Evolutionary conservation across 352 stramenopile genomes (phyloP).

Genomic region (Pythium aristosporum): DNA sequence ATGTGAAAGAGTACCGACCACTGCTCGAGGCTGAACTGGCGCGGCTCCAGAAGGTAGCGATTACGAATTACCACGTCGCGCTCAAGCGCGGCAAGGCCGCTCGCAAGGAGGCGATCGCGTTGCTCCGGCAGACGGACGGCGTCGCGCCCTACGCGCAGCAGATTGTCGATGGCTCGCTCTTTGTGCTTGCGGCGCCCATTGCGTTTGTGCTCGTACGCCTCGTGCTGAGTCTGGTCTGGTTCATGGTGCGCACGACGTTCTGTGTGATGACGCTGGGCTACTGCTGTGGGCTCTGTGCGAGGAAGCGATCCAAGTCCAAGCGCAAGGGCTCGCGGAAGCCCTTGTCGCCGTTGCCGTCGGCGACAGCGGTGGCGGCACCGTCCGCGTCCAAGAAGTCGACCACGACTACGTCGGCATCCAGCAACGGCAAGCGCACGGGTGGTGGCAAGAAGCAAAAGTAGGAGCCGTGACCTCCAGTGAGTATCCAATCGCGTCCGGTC

Average conservation of each 20-base stretch:
- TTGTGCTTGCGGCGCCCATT: constrained; percentile 47
- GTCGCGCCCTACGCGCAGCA: constrained; percentile 60
- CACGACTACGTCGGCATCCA: not conserved
- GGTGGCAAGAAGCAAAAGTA: constrained; percentile 30
- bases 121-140: constrained; percentile 61
- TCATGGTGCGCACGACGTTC: constrained; percentile 48
- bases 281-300: constrained; percentile 45
- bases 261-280: constrained; percentile 55
- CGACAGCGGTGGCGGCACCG: constrained; percentile 13
- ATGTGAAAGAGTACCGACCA: constrained; percentile 54
- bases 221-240: constrained; percentile 52
- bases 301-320: constrained; percentile 51
- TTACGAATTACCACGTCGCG: constrained; percentile 44
- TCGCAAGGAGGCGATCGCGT: constrained; percentile 47
- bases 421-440: constrained; percentile 13
- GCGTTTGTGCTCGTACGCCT: constrained; percentile 51
- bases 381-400: constrained; percentile 7
- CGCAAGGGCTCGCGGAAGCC: constrained; percentile 41
- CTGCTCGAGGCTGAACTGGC: constrained; percentile 47
- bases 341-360: constrained; percentile 1
- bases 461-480: not conserved
- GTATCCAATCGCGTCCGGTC: too few relatives aligned
- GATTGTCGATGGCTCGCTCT: constrained; percentile 61
- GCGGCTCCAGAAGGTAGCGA: constrained; percentile 37
- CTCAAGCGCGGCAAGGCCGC: constrained; percentile 45